Conservation (phyloP, 2,329 filamentous ascomycete genomes). For the Epichloe sibirici region DNA sequence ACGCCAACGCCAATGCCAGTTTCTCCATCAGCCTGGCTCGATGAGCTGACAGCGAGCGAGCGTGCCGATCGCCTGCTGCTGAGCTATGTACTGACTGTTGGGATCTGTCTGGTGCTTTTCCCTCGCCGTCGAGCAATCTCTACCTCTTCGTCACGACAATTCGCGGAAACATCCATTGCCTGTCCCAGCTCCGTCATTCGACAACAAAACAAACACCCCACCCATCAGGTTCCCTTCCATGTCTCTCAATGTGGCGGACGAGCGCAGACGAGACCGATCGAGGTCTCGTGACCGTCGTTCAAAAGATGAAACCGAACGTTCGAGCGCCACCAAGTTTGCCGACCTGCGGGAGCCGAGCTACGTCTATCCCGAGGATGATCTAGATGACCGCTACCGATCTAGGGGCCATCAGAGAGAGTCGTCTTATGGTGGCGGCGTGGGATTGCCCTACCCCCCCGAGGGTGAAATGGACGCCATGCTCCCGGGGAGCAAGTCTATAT, state of each 20-base stretch:
- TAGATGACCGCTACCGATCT: conserved; percentile 24
- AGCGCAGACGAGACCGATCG: conserved; percentile 32
- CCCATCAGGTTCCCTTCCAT: conserved; percentile 20
- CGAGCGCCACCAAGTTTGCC: conserved; percentile 19
- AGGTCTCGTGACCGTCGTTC: conserved; percentile 26
- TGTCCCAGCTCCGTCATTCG: neutral
- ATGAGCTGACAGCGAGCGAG: neutral
- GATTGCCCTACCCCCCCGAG: conserved; percentile 27
- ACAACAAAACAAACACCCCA: neutral
- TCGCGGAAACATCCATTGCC: neutral
- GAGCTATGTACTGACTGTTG: neutral
- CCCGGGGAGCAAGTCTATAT: conserved; percentile 23
- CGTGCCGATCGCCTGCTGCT: neutral
- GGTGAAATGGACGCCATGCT: conserved; percentile 25
- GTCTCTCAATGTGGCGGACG: conserved; percentile 39
- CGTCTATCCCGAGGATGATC: conserved; percentile 29
- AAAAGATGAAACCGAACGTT: conserved; percentile 19
- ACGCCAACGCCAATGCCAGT: neutral
- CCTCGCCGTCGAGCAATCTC: neutral
- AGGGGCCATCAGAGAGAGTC: conserved; percentile 21
- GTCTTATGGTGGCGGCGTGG: conserved; percentile 16
- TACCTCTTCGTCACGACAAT: neutral
- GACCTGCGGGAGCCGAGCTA: conserved; percentile 32
- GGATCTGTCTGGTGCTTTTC: neutral
- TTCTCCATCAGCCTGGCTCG: neutral